Conservation (phyloP, 2,329 filamentous ascomycete genomes). For the Paecilomyces niveus region DNA sequence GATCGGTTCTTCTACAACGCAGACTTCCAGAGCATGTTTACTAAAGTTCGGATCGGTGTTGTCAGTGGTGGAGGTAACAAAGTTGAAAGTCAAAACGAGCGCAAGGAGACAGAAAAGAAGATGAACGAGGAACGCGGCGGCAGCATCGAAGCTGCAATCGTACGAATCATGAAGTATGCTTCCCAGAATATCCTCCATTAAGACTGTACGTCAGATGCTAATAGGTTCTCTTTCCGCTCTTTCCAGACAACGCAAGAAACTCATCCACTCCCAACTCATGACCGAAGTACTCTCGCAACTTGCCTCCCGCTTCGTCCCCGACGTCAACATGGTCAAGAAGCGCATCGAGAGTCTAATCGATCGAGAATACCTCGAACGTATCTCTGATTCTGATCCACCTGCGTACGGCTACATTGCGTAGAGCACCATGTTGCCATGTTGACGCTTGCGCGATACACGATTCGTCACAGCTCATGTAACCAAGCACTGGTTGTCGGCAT, state of each 20-base stretch:
- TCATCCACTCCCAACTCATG: conserved; percentile 43
- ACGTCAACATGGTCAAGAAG: conserved; percentile 48
- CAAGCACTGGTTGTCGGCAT: not conserved
- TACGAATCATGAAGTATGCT: conserved; percentile 48
- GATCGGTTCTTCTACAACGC: conserved; percentile 81
- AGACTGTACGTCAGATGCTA: not conserved
- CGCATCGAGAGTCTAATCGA: conserved; percentile 48
- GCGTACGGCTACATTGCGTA: conserved; percentile 41
- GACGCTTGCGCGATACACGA: not conserved
- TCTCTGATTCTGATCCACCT: conserved; percentile 34
- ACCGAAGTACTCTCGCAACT: conserved; percentile 45
- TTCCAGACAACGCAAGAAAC: conserved; percentile 40
- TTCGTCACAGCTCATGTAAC: not conserved
- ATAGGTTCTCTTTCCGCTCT: conserved; percentile 2
- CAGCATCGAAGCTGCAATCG: conserved; percentile 46
- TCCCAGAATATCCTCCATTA: not conserved
- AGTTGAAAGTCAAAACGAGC: conserved; percentile 65
- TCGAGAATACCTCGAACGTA: conserved; percentile 45
- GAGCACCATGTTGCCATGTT: not conserved
- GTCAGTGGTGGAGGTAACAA: conserved; percentile 70
- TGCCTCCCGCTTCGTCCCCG: conserved; percentile 42
- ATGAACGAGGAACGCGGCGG: conserved; percentile 43
- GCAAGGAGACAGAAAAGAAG: conserved; percentile 45
- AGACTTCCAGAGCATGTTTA: conserved; percentile 70
- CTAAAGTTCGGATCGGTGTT: conserved; percentile 84